Evolutionary conservation across 2,329 filamentous ascomycete genomes (phyloP), one percentile per base, ranked within the genome.

Genomic region (Aspergillus awamori): DNA sequence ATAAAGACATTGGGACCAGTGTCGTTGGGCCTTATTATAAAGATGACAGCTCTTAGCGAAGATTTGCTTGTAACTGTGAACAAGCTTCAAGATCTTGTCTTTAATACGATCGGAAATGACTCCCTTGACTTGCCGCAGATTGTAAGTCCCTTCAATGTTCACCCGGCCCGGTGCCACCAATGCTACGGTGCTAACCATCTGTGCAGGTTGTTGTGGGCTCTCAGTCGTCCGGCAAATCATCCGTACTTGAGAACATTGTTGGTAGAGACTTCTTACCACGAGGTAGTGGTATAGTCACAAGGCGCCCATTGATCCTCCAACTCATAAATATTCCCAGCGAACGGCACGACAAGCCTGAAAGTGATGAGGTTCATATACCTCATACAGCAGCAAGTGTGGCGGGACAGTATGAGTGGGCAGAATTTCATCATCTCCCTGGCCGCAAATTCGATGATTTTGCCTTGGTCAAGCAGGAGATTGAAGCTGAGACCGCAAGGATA

Each of bases 61-160:
- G 93, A 99, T 80, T 84, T 99, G 80, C 87, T 99, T 77, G 88
- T 87, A 70, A 96, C 93, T 67, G 95, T 99, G 82, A 99, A 99
- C 84, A 96, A 96, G 84, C 85, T 99, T 74, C 95, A 99, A 80
- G 95, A 98, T 80, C 82, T 99, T 74, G 95, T 99, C 74, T 99
- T 99, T 84, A 99, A 99, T 82, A 99, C 95, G 69, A 99, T 99
- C 79, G 95, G 95, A 80, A 98, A 93, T 83, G 95, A 99, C 79
- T 98, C 94, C 57, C 86, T 99, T 63, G 95, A 99, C 80, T 83
- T 99, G 60, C 95, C 95, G 61, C 95, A 99, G 82, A 99, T 99
- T 85, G 95, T 97, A 88, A 75, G 88, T 82, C 17, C 38, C 15
- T 53, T n/a, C 8, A 8, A 30, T 8, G 6, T 8, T 41, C 11